Base-by-base conservation (phyloP, 75 land plant genomes). In the Azolla pinnata region DNA sequence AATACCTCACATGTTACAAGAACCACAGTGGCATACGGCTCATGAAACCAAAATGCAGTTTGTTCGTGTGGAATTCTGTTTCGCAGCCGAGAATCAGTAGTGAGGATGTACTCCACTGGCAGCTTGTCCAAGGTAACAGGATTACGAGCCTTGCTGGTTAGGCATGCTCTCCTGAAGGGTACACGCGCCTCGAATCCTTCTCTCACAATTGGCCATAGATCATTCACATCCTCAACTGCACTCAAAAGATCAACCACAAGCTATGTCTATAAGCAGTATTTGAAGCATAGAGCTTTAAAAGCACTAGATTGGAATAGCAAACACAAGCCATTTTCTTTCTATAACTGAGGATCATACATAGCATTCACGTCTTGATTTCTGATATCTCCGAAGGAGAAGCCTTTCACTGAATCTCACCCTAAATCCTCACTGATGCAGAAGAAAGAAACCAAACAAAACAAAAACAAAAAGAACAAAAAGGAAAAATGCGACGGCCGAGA, bases 161-260 rank as follows among this genome's bases (percentile, higher is more conserved):
- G 68, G 54, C 60, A 73, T 45, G 81, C 87, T 69, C 72, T 85
- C 62, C 75, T 85, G 57, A 93, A 76, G 10, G 98, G 98, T 64
- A 88, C 70, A 9, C 83, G 80, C 38, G 80, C 72, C 65, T 93
- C 96, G 64, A 93, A 89, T 3, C 69, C 67, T 31, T 75, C 79
- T 63, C 79, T 78, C 29, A 93, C 75, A 35, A 33, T 50, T 18
- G 89, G 86, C 98, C 98, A 93, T 44, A 93, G 66, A 62, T 93
- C 96, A 69, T 81, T 83, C 24, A 93, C 96, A 77, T 93, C 98
- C 65, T 88, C 98, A 62, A 93, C 98, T 88, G 84, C 63, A 45
- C 29, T 7, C 17, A 38, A 17, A 44, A 60, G 20, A 57, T 23
- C 19, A 56, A 31, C 14, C 25, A 24, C 63, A 57, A 26, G 14